Base-by-base conservation (phyloP, 2,329 filamentous ascomycete species). In the Lachnellula suecica region DNA sequence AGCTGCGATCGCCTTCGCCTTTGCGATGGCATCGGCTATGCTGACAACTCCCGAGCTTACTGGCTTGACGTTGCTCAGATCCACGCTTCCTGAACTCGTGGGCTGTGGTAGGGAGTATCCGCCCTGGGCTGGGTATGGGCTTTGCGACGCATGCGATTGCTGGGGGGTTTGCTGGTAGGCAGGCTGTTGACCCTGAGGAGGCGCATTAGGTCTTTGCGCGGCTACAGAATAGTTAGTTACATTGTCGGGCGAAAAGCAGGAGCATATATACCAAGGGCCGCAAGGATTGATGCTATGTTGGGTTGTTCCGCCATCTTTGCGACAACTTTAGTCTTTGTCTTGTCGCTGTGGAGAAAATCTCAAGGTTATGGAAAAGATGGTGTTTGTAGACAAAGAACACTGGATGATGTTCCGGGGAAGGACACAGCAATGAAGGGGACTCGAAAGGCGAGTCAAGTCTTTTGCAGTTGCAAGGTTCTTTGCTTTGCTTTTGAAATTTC, bases 21-120 rank as follows among this genome's bases (percentile, higher is more conserved):
- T 90, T 35, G 91, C 89, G 63, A 96, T 86, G 44, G 90, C 88
- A 69, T 95, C 90, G 53, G 87, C 82, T 59, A 96, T 86, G 70
- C 86, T 93, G 62, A 95, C 86, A 19, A 87, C 90, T 53, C 91
- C 91, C 25, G 88, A 89, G 67, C 81, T 90, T 50, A 87, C 81
- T 4, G 91, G 90, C 64, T 88, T 88, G 66, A 94, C 89, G 50
- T 82, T 79, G 71, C 87, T 92, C 47, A 96, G 72, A 66, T 96
- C 90, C 57, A 95, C 77, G 62, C 83, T 91, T 46, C 90, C 90
- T 53, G 87, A 88, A 51, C 79, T 80, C 5, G 86, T 82, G 2
- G 89, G 88, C 60, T 72, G 72, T 38, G 73, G 73, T 35, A 75
- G 60, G 8, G 66, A 59, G 52, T 72, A 75, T 42, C 59, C 69